These are phyloP conservation scores for Magnusiomyces magnusii DNA, from an alignment of 1,139 yeast genomes.

Conservation along the genomic window DNA sequence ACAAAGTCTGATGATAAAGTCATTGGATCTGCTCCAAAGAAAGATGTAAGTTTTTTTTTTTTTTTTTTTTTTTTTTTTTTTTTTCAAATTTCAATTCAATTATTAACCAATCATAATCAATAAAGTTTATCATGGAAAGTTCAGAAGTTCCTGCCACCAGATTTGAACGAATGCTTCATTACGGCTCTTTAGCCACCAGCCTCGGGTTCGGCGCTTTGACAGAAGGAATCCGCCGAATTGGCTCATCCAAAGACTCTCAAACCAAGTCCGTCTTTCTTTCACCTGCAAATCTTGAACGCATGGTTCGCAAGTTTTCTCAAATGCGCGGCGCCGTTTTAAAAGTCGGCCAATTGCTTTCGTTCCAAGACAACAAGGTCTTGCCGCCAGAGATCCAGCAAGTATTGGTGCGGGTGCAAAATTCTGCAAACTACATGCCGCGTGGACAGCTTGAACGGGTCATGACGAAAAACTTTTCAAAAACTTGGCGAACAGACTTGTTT, in stretches of 20 bases:
- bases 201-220: constrained; percentile 79
- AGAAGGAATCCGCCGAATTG: constrained; percentile 64
- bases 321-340: constrained; percentile 99
- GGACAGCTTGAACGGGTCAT: constrained; percentile 77
- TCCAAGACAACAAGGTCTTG: constrained; percentile 74
- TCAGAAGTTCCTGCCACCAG: constrained; percentile 83
- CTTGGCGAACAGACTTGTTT: constrained; percentile 68
- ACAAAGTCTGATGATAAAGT: constrained; percentile 1
- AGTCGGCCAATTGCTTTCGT: constrained; percentile 90
- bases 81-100: not conserved
- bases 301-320: constrained; percentile 78
- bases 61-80: not conserved
- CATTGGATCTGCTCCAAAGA: constrained; percentile 9
- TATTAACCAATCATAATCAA: too few species aligned
- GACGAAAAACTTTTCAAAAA: constrained; percentile 61
- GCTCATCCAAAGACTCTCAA: constrained; percentile 39
- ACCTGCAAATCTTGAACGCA: constrained; percentile 76
- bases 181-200: constrained; percentile 88
- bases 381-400: constrained; percentile 82
- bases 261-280: constrained; percentile 59
- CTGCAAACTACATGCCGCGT: constrained; percentile 96
- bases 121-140: constrained; percentile 44
- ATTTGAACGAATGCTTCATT: constrained; percentile 80
- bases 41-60: constrained; percentile 6
- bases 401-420: constrained; percentile 77